These are phyloP conservation scores for Viola odorata DNA, from an alignment of 345 rosid species.

Conservation along the genomic window DNA sequence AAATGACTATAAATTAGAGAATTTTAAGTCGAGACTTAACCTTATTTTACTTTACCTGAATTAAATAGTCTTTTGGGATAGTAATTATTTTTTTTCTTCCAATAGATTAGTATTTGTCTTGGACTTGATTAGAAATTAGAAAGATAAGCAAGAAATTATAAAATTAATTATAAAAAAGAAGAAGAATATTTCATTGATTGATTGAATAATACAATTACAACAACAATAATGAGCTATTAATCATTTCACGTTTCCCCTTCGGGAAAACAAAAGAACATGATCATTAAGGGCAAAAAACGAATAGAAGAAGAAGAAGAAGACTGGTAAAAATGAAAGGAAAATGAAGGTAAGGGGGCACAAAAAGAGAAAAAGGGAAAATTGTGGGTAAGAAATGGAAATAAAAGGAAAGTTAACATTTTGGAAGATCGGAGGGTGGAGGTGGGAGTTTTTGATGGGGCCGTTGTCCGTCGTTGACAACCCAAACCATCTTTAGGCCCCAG, in stretches of 20 bases:
- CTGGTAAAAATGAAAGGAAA: neutral
- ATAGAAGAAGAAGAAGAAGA: neutral
- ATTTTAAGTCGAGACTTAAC: no score
- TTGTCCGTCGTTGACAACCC: conserved; percentile 46
- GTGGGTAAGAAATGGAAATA: neutral
- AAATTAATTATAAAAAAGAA: no score
- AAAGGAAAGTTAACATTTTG: conserved; percentile 29
- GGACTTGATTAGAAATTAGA: no score
- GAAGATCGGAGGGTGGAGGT: conserved; percentile 52
- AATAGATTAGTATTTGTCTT: no score
- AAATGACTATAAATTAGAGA: no score
- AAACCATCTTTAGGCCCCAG: conserved; percentile 62
- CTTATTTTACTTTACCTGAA: no score
- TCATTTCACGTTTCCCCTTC: neutral
- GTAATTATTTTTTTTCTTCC: no score
- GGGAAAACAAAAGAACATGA: neutral
- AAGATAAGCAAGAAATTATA: no score
- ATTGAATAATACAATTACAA: no score
- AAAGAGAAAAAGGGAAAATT: neutral
- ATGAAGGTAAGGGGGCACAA: neutral
- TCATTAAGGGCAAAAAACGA: neutral
- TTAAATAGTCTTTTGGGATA: no score
- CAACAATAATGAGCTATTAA: no score
- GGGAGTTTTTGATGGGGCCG: conserved; percentile 37
- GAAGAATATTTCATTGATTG: no score